Base-by-base conservation (phyloP, 1,284 basidiomycete genomes). In the Marasmius tenuissimus region DNA sequence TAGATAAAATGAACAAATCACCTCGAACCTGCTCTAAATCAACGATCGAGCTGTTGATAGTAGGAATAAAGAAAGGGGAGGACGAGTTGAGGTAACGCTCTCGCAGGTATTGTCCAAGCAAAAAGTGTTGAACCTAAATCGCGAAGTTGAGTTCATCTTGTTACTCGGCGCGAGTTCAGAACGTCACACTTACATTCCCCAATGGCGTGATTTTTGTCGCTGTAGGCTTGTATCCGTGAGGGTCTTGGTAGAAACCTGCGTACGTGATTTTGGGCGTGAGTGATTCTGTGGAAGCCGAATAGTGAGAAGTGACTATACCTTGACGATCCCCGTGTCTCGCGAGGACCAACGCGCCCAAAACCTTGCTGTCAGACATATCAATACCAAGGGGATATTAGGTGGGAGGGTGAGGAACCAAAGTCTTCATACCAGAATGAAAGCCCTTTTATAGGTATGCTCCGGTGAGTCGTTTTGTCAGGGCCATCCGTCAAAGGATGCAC, bases 121-220 rank as follows among this genome's bases (percentile, higher is more conserved):
- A 82, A 66, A 83, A 87, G 65, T 90, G 83, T 78, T 95, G 80
- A 68, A 74, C 72, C 86, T 89, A 61, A 33, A 62, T 16, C 34
- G 7, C 64, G 66, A 63, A 48, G 50, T 60, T 11, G 58, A 20
- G 22, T 66, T 40, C 33, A 47, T 40, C n/a, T 22, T 8, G 16
- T 22, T 47, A n/a, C 45, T n/a, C 45, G 3, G 12, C 42, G 34
- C 37, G 11, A n/a, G 40, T n/a, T 33, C 27, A 27, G 27, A 40
- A 51, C 8, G 27, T 38, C 20, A 38, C 53, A 68, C 78, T 58
- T 66, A 90, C 89, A 71, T 87, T 88, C 54, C 93, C 93, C 34
- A 94, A 80, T 16, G 92, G 85, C 0, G 93, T 95, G 66, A 93
- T 85, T 61, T 81, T 78, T 9, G 92, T 93, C 50, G 79, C 76